phyloP scores from a whole-genome alignment of 2,329 filamentous ascomycete genomes.

The Fusarium papillatum region DNA sequence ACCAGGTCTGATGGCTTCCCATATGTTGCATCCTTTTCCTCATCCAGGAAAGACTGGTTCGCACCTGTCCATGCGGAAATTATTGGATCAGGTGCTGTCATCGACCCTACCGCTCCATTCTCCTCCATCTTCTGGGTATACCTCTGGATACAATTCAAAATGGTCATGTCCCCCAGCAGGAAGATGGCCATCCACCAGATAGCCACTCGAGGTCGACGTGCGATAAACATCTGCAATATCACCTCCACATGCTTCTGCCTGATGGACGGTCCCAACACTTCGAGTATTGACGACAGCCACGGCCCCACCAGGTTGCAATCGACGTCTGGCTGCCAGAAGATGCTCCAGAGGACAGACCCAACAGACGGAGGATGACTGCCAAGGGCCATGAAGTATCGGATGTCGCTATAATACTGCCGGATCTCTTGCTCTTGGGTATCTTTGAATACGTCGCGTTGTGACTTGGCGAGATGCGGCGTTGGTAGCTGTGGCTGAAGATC shows the following conservation, averaged over 20 bases:
- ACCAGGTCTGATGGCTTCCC: background rate
- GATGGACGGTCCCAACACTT: background rate
- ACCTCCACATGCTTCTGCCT: background rate
- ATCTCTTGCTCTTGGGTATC: background rate
- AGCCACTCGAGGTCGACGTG: background rate
- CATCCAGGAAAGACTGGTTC: slow-evolving; percentile 2
- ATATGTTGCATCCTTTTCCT: background rate
- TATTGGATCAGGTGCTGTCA: background rate
- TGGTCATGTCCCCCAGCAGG: background rate
- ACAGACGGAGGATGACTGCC: background rate
- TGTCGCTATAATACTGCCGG: background rate
- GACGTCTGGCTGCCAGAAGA: slow-evolving; percentile 8
- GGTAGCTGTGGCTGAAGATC: background rate
- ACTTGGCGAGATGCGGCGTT: background rate
- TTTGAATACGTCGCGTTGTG: background rate
- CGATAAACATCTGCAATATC: background rate
- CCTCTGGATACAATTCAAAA: background rate
- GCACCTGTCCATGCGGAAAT: background rate
- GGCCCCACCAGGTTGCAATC: slow-evolving; percentile 1
- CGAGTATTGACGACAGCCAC: slow-evolving; percentile 2
- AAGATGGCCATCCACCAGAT: slow-evolving; percentile 6
- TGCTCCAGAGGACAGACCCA: slow-evolving; percentile 6
- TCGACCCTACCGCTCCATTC: background rate
- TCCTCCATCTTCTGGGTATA: background rate
- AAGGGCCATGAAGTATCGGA: slow-evolving; percentile 7